phyloP scores from a whole-genome alignment of 257 asterid species.

The Handroanthus guayacan region DNA sequence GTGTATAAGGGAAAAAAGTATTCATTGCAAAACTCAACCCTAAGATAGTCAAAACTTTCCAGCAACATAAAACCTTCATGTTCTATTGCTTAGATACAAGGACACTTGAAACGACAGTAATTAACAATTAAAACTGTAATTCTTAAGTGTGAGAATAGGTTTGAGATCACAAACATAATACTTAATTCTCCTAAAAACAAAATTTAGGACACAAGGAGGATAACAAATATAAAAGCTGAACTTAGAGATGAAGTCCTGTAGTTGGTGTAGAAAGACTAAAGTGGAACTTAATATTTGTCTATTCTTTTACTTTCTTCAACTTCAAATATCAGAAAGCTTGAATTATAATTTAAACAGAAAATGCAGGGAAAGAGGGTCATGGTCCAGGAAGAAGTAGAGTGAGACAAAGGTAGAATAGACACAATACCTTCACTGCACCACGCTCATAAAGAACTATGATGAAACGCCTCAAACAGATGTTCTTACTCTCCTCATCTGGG shows the following conservation, averaged over 20 bases:
- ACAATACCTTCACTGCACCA: conserved; percentile 82
- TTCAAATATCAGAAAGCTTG: conserved; percentile 19
- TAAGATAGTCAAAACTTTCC: conserved; percentile 5
- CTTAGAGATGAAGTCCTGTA: conserved; percentile 23
- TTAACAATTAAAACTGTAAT: conserved; percentile 15
- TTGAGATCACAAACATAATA: conserved; percentile 28
- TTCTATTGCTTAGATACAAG: background rate
- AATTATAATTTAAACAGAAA: conserved; percentile 25
- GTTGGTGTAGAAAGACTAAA: conserved; percentile 25
- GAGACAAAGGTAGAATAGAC: conserved; percentile 23
- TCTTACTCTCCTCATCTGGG: conserved; percentile 96
- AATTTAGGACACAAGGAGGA: conserved; percentile 15
- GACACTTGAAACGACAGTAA: background rate
- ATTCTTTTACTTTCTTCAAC: conserved; percentile 11
- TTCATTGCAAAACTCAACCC: background rate
- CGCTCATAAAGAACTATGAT: conserved; percentile 88
- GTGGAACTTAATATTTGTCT: background rate
- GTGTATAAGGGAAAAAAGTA: no score
- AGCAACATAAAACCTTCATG: conserved; percentile 6
- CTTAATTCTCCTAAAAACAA: conserved; percentile 20
- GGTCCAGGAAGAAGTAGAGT: conserved; percentile 36
- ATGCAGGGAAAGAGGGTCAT: conserved; percentile 25
- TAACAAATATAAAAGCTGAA: background rate
- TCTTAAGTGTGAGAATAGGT: conserved; percentile 15
- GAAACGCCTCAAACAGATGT: conserved; percentile 91